phyloP scores from a whole-genome alignment of 768 basidiomycete species.

The Lyophyllum semitale region DNA sequence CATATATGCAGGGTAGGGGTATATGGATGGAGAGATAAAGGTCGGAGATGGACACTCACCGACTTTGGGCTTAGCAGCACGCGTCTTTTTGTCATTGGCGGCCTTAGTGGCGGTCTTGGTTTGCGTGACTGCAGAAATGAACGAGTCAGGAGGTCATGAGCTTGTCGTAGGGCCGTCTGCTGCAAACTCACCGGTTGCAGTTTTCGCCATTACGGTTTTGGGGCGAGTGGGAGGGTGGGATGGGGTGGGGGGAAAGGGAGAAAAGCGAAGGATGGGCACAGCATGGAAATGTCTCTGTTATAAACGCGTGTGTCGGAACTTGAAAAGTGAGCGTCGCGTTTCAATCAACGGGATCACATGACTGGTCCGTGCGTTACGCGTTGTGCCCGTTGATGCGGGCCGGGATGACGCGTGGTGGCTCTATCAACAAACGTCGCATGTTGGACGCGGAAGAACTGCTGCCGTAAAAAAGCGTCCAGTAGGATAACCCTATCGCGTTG shows the following conservation, averaged over 20 bases:
- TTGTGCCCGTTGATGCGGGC: too few species aligned
- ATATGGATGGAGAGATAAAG: conserved; percentile 2
- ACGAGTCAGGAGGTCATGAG: neutral
- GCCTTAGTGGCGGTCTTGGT: conserved; percentile 60
- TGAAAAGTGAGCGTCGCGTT: conserved; percentile 14
- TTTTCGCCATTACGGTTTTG: conserved; percentile 47
- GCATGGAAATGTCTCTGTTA: conserved; percentile 14
- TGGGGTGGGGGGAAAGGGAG: conserved; percentile 16
- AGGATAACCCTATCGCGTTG: too few species aligned
- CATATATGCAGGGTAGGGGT: neutral
- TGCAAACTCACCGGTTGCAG: conserved; percentile 45
- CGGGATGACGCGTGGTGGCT: too few species aligned
- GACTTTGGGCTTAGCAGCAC: conserved; percentile 28
- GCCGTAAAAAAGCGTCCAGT: too few species aligned
- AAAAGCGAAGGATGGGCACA: conserved; percentile 15
- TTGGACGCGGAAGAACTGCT: too few species aligned
- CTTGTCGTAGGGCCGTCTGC: neutral
- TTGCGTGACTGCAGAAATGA: conserved; percentile 42
- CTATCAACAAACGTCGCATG: too few species aligned
- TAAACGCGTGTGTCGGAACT: conserved; percentile 21
- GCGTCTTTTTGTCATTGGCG: conserved; percentile 44
- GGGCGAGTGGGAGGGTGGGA: conserved; percentile 2
- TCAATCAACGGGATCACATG: conserved; percentile 22
- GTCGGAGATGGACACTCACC: conserved; percentile 22
- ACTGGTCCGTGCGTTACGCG: conserved; percentile 21